These are phyloP conservation scores for Meyerozyma athensensis DNA, from an alignment of 1,139 yeast species.

Conservation along the genomic window DNA sequence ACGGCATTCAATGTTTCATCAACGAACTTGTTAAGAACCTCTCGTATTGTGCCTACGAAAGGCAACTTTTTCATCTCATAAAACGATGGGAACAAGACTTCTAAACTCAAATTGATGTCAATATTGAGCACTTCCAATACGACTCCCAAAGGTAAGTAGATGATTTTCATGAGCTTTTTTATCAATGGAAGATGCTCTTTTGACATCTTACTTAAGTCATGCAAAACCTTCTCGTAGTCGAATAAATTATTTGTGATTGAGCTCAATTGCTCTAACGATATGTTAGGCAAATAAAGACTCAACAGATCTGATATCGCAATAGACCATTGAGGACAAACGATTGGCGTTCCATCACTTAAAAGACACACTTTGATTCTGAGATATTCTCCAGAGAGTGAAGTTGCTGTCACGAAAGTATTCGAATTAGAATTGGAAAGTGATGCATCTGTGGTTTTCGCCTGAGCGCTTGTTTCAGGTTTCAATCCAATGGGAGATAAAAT, in stretches of 20 bases:
- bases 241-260: conserved; percentile 40
- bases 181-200: conserved; percentile 32
- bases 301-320: conserved; percentile 54
- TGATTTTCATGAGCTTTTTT: conserved; percentile 37
- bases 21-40: conserved; percentile 64
- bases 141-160: conserved; percentile 58
- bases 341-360: conserved; percentile 79
- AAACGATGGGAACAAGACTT: conserved; percentile 76
- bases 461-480: conserved; percentile 9
- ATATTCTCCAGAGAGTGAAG: conserved; percentile 82
- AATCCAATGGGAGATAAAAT: conserved; percentile 29
- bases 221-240: conserved; percentile 40
- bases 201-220: conserved; percentile 37
- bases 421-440: conserved; percentile 20
- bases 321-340: conserved; percentile 71
- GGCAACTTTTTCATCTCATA: conserved; percentile 55
- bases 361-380: conserved; percentile 65
- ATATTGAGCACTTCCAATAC: conserved; percentile 52
- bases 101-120: conserved; percentile 67
- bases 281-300: conserved; percentile 47
- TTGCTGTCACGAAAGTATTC: conserved; percentile 82
- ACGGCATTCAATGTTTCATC: conserved; percentile 69
- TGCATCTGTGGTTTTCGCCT: conserved; percentile 12
- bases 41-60: conserved; percentile 44
- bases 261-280: conserved; percentile 38